Conservation (phyloP, 1,139 yeast species). For the Scheffersomyces quercinus region DNA sequence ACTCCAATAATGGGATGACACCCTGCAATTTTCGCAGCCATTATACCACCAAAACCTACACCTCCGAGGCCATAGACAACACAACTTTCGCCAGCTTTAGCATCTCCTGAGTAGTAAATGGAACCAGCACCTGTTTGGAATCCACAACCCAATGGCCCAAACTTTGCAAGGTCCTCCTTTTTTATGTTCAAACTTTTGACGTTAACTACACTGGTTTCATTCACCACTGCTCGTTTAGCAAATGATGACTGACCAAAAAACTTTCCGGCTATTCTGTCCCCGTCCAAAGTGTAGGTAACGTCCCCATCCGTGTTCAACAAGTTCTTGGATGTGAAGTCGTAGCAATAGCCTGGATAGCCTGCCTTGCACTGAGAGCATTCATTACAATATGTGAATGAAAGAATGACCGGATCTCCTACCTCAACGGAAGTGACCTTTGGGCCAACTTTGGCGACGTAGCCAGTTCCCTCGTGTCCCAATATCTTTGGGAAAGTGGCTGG, state of each 20-base stretch:
- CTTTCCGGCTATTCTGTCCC: slow-evolving; percentile 1
- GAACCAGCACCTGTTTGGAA: slow-evolving; percentile 9
- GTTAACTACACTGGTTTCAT: slow-evolving; percentile 1
- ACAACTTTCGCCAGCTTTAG: slow-evolving; percentile 6
- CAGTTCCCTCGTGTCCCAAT: slow-evolving; percentile 7
- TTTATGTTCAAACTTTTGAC: slow-evolving; percentile 1
- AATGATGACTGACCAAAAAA: slow-evolving; percentile 7
- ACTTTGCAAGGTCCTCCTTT: slow-evolving; percentile 1
- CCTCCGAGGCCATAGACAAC: slow-evolving; percentile 42
- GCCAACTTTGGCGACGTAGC: slow-evolving; percentile 3
- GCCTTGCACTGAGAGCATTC: slow-evolving; percentile 1
- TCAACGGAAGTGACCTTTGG: not conserved
- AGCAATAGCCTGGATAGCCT: slow-evolving; percentile 1
- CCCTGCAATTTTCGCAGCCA: slow-evolving; percentile 12
- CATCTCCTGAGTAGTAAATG: slow-evolving; percentile 5
- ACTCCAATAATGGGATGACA: slow-evolving; percentile 43
- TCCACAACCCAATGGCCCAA: slow-evolving; percentile 9
- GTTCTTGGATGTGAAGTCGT: not conserved
- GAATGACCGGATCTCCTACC: slow-evolving; percentile 5
- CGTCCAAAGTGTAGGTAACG: not conserved
- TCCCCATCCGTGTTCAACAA: slow-evolving; percentile 1
- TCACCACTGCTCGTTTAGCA: not conserved
- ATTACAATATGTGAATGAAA: slow-evolving; percentile 4
- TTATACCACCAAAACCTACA: slow-evolving; percentile 42
- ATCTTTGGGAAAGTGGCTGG: slow-evolving; percentile 1